phyloP scores from a whole-genome alignment of 148 eudicot species.

The Cornus florida region DNA sequence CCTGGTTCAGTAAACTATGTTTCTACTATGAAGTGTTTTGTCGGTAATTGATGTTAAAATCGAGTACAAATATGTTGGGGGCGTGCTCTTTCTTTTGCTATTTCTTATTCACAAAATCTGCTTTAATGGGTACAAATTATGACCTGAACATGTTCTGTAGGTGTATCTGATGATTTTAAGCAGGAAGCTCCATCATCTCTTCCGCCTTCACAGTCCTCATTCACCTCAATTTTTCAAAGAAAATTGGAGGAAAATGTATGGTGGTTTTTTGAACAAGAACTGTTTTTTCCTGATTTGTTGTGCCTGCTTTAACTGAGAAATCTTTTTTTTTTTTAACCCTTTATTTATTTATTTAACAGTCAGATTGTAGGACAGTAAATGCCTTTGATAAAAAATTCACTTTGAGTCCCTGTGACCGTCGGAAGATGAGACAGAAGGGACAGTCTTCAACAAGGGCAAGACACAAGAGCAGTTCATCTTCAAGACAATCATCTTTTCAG shows the following conservation, averaged over 20 bases:
- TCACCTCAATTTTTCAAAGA: constrained; percentile 6
- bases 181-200: constrained; percentile 8
- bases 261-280: constrained; percentile 12
- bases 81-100: background rate
- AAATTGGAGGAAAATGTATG: constrained; percentile 34
- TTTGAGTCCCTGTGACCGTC: constrained; percentile 9
- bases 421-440: constrained; percentile 2
- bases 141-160: constrained; percentile 7
- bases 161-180: constrained; percentile 13
- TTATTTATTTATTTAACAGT: constrained; percentile 1
- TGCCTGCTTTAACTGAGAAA: background rate
- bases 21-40: background rate
- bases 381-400: constrained; percentile 24
- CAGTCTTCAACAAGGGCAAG: constrained; percentile 5
- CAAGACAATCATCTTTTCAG: constrained; percentile 22
- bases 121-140: background rate
- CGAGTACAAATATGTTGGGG: background rate
- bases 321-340: background rate
- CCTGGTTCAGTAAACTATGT: background rate
- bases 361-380: constrained; percentile 15
- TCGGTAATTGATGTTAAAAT: background rate
- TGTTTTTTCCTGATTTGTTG: constrained; percentile 5
- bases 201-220: constrained; percentile 18
- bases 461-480: constrained; percentile 8
- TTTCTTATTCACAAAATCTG: background rate